Conservation (phyloP, 805 yeast genomes). For the Candida qinlingensis region DNA sequence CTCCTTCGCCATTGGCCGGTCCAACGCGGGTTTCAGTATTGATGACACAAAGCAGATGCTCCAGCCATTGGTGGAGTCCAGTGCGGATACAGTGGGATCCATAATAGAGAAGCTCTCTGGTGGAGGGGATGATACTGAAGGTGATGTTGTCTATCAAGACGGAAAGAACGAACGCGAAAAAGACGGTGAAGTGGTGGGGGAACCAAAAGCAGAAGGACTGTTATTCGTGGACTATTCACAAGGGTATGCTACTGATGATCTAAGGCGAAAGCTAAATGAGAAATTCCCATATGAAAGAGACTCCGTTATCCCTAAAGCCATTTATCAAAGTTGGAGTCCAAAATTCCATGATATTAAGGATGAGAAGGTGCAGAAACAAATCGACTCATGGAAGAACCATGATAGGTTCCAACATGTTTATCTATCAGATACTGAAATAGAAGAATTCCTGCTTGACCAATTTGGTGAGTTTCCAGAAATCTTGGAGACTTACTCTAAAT, state of each 20-base stretch:
- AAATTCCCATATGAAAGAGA: slow-evolving; percentile 15
- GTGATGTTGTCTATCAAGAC: not conserved
- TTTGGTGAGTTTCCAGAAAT: slow-evolving; percentile 45
- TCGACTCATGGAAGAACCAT: slow-evolving; percentile 17
- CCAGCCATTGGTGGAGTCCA: not conserved
- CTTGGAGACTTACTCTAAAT: slow-evolving; percentile 39
- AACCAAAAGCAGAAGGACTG: too few species aligned
- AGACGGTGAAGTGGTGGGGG: not conserved
- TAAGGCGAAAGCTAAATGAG: slow-evolving; percentile 12
- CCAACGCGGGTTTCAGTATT: not conserved
- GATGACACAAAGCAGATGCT: not conserved
- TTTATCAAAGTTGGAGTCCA: slow-evolving; percentile 48
- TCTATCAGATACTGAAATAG: slow-evolving; percentile 38
- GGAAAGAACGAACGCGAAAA: not conserved
- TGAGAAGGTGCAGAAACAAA: slow-evolving; percentile 15
- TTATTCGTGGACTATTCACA: slow-evolving; percentile 10
- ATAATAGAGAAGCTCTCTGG: not conserved
- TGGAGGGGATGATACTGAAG: not conserved
- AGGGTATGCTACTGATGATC: slow-evolving; percentile 13
- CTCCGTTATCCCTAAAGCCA: slow-evolving; percentile 33
- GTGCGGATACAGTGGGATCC: not conserved
- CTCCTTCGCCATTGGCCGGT: not conserved
- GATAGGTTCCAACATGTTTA: slow-evolving; percentile 14
- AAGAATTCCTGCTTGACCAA: slow-evolving; percentile 29
- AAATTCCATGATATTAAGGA: slow-evolving; percentile 24